Evolutionary conservation across 768 basidiomycete genomes (phyloP).

Genomic region (Saitozyma podzolica): DNA sequence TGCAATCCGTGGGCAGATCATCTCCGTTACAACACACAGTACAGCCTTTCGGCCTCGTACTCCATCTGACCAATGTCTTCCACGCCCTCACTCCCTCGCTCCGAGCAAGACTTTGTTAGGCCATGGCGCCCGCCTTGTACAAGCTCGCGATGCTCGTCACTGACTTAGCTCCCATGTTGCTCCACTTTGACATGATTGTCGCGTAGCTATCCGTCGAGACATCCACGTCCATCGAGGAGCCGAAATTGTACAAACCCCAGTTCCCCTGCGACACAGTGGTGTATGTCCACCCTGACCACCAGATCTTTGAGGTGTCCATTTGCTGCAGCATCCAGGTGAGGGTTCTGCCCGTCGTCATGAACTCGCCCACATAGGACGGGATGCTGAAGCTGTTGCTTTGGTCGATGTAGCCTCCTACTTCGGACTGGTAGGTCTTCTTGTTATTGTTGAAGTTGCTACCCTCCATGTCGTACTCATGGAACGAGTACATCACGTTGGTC

Average conservation of each 20-base stretch:
- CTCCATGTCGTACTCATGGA: constrained; percentile 48
- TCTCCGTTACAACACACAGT: too few species aligned
- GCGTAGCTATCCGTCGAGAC: constrained; percentile 36
- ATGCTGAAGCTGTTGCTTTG: constrained; percentile 27
- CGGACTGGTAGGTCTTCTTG: constrained; percentile 21
- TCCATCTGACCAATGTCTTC: too few species aligned
- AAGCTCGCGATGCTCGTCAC: too few species aligned
- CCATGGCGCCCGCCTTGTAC: too few species aligned
- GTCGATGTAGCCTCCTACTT: constrained; percentile 22
- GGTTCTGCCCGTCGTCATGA: constrained; percentile 39
- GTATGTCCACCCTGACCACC: constrained; percentile 38
- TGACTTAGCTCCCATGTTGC: constrained; percentile 27
- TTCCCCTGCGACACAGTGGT: constrained; percentile 33
- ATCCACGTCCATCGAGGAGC: constrained; percentile 20
- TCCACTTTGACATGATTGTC: constrained; percentile 29
- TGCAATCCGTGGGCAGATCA: too few species aligned
- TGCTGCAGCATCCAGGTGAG: constrained; percentile 36
- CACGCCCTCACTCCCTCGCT: too few species aligned
- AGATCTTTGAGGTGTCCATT: constrained; percentile 27
- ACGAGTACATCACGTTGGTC: constrained; percentile 46
- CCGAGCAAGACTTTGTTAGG: too few species aligned
- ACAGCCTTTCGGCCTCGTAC: too few species aligned
- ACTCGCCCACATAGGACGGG: constrained; percentile 40
- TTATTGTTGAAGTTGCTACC: constrained; percentile 28
- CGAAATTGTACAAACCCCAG: constrained; percentile 35